These are phyloP conservation scores for Candida chauliodis DNA, from an alignment of 805 yeast genomes.

Conservation along the genomic window DNA sequence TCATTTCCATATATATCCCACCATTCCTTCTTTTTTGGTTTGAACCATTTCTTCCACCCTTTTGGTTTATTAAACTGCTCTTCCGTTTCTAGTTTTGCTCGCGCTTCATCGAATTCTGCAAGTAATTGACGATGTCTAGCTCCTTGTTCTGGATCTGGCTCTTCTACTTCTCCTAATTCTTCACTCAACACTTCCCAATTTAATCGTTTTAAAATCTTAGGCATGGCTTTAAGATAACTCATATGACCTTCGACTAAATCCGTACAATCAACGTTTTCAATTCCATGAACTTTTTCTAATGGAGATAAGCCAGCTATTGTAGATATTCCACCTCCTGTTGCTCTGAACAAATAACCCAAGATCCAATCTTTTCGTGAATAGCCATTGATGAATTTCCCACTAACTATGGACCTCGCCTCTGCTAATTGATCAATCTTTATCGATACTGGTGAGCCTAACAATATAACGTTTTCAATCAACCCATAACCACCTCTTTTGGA, in stretches of 20 bases:
- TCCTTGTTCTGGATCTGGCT: conserved; percentile 84
- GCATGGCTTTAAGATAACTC: conserved; percentile 95
- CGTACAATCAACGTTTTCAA: conserved; percentile 87
- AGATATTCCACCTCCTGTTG: conserved; percentile 90
- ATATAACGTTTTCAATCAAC: conserved; percentile 77
- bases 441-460: conserved; percentile 88
- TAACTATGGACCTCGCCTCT: conserved; percentile 77
- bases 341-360: conserved; percentile 89
- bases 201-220: conserved; percentile 61
- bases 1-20: conserved; percentile 51
- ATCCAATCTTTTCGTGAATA: conserved; percentile 94
- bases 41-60: conserved; percentile 49
- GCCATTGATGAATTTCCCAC: conserved; percentile 88
- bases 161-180: conserved; percentile 93
- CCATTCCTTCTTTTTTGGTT: conserved; percentile 51
- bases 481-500: conserved; percentile 86
- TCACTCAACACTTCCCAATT: conserved; percentile 85
- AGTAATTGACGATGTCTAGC: conserved; percentile 81
- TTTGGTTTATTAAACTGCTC: conserved; percentile 26
- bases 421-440: conserved; percentile 74
- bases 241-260: conserved; percentile 89
- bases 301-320: conserved; percentile 90
- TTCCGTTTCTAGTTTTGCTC: conserved; percentile 53
- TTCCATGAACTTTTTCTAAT: conserved; percentile 54
- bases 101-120: conserved; percentile 82